These are phyloP conservation scores for Camellia lanceoleosa DNA, from an alignment of 148 eudicot genomes.

Conservation along the genomic window DNA sequence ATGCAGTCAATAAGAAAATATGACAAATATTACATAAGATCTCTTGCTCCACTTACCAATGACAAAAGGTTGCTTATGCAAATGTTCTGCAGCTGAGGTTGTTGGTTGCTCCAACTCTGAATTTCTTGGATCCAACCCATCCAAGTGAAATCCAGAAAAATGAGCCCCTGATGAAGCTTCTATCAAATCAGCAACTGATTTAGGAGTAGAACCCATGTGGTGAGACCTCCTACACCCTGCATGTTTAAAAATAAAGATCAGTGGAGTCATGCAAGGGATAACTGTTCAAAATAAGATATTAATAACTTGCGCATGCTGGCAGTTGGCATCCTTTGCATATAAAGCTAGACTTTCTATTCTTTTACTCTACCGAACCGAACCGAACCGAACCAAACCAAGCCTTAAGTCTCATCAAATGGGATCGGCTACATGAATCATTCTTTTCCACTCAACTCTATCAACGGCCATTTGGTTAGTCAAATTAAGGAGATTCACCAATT, in stretches of 20 bases:
- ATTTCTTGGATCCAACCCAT: conserved; percentile 45
- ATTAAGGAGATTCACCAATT: neutral
- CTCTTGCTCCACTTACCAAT: conserved; percentile 50
- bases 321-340: neutral
- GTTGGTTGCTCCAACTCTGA: conserved; percentile 58
- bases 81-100: conserved; percentile 56
- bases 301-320: neutral
- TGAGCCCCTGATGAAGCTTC: conserved; percentile 86
- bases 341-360: neutral
- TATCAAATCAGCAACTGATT: conserved; percentile 67
- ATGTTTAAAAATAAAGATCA: neutral
- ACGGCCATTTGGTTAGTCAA: too few relatives aligned
- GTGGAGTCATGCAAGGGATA: neutral
- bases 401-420: too few relatives aligned
- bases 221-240: conserved; percentile 17
- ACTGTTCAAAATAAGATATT: neutral
- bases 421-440: too few relatives aligned
- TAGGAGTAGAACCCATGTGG: conserved; percentile 60
- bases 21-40: neutral
- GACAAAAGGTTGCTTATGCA: conserved; percentile 80
- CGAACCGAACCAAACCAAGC: neutral
- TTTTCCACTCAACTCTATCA: too few relatives aligned
- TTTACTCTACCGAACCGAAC: neutral
- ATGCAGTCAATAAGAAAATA: conserved; percentile 2
- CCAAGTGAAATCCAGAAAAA: conserved; percentile 91